A percentile compares a stretch with the other conserved stretches of the same genome.
Evolutionary conservation across 2,329 filamentous ascomycete species (phyloP).

Genomic region (Alternaria tenuissima): DNA sequence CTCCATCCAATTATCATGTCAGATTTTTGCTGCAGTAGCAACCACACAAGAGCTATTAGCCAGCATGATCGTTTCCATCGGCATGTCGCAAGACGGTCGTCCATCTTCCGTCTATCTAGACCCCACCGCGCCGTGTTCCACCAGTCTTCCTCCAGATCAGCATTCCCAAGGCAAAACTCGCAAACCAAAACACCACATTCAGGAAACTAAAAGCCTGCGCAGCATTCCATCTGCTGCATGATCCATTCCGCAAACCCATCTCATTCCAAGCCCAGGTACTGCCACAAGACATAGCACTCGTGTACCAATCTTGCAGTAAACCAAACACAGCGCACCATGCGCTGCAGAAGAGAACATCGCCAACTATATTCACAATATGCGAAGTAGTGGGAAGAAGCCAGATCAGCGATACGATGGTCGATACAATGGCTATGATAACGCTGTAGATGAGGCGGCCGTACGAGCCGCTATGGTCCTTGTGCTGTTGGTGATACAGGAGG

Average conservation of each 20-base stretch:
- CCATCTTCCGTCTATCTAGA: not conserved
- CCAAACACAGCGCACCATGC: conserved; percentile 65
- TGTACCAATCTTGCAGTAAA: conserved; percentile 51
- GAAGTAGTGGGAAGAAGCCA: conserved; percentile 75
- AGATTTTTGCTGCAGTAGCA: not conserved
- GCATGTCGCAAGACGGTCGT: not conserved
- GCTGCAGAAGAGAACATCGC: conserved; percentile 72
- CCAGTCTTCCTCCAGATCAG: conserved; percentile 1
- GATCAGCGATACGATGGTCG: conserved; percentile 71
- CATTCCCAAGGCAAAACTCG: conserved; percentile 52
- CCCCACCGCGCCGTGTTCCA: not conserved
- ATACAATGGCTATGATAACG: conserved; percentile 72
- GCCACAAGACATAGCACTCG: conserved; percentile 30
- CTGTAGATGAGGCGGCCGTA: conserved; percentile 77
- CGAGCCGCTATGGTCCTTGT: conserved; percentile 59
- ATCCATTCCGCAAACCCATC: conserved; percentile 53
- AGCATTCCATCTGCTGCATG: conserved; percentile 75
- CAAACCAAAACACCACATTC: conserved; percentile 74
- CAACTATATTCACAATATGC: conserved; percentile 72
- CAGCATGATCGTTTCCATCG: not conserved
- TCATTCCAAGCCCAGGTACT: conserved; percentile 60
- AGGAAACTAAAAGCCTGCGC: conserved; percentile 75
- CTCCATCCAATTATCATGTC: not conserved
- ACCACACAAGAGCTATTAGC: not conserved
- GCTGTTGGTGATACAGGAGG: conserved; percentile 26